Base-by-base conservation (phyloP, 768 basidiomycete species). In the Amanita fuliginea region DNA sequence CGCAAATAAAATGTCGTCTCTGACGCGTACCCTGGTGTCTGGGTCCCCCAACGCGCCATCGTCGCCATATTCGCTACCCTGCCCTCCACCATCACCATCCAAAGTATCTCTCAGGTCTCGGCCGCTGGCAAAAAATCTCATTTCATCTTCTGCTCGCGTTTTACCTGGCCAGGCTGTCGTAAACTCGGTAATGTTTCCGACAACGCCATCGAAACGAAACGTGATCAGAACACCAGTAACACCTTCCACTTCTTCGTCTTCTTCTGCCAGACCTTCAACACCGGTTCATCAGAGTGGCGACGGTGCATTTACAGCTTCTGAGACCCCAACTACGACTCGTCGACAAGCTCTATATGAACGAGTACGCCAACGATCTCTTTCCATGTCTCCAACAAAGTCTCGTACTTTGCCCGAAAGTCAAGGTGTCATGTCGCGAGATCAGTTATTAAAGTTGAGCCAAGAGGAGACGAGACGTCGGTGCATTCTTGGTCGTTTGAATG, bases 271-370 rank as follows among this genome's bases (percentile, higher is more conserved):
- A 19, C 81, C 83, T 13, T 77, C 74, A 2, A 90, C 86, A 0
- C 85, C 86, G 16, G 70, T 72, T 35, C 81, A 76, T 54, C 83
- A 83, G 60, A 70, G 71, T 46, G 82, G 80, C 11, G 42, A 70
- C 28, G 62, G 69, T 43, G 77, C 79, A 1, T 55, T 66, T 39
- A 83, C 83, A 1, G 73, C 75, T 22, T 76, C 82, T 4, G 64
- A 77, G 54, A 89, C 86, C 4, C 86, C 87, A 1, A 77, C 77
- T 13, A 81, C 81, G 32, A 83, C 88, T 32, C 76, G 88, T 39
- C 75, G 88, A 40, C 79, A 81, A 57, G 89, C 89, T 6, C 68
- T 92, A 1, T 87, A 86, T 56, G 88, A 91, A 55, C 84, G 88
- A 35, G 68, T 91, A 41, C 81, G 83, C 14, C 81, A 83, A 57